phyloP scores from a whole-genome alignment of 495 filamentous ascomycete species.

The Clohesyomyces aquaticus region DNA sequence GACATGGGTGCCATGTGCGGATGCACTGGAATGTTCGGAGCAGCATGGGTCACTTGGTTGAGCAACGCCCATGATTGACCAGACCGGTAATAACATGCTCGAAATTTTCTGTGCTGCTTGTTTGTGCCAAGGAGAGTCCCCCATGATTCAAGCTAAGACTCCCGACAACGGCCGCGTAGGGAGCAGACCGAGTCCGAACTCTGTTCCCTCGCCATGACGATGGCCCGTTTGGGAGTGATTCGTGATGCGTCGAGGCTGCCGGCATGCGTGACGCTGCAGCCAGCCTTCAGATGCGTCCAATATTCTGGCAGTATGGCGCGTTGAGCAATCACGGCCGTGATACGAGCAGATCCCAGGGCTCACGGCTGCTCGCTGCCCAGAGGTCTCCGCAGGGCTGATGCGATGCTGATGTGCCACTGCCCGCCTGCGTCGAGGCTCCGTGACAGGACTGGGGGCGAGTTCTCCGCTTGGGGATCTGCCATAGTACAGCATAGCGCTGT shows the following conservation, averaged over 20 bases:
- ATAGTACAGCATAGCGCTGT: slow-evolving; percentile 26
- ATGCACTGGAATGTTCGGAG: slow-evolving; percentile 13
- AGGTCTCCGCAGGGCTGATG: slow-evolving; percentile 35
- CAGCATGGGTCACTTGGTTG: background rate
- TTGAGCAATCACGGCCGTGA: slow-evolving; percentile 1
- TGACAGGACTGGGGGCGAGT: slow-evolving; percentile 29
- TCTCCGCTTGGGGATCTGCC: slow-evolving; percentile 31
- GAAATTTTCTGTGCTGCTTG: background rate
- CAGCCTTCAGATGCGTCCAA: slow-evolving; percentile 15
- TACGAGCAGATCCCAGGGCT: background rate
- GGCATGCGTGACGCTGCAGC: slow-evolving; percentile 18
- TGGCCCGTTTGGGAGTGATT: background rate
- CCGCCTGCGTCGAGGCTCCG: slow-evolving; percentile 15
- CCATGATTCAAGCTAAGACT: slow-evolving; percentile 11
- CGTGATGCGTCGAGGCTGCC: slow-evolving; percentile 7
- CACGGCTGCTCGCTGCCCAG: background rate
- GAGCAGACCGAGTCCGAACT: slow-evolving; percentile 7
- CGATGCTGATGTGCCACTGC: slow-evolving; percentile 3
- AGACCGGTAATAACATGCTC: background rate
- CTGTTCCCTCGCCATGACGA: slow-evolving; percentile 12
- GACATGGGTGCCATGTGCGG: slow-evolving; percentile 38
- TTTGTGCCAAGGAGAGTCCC: background rate
- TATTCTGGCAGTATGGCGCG: slow-evolving; percentile 14
- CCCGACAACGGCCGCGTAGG: slow-evolving; percentile 11
- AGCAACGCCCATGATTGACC: background rate